These are phyloP conservation scores for Phytophthora hibernalis DNA, from an alignment of 352 stramenopile genomes.

Conservation along the genomic window DNA sequence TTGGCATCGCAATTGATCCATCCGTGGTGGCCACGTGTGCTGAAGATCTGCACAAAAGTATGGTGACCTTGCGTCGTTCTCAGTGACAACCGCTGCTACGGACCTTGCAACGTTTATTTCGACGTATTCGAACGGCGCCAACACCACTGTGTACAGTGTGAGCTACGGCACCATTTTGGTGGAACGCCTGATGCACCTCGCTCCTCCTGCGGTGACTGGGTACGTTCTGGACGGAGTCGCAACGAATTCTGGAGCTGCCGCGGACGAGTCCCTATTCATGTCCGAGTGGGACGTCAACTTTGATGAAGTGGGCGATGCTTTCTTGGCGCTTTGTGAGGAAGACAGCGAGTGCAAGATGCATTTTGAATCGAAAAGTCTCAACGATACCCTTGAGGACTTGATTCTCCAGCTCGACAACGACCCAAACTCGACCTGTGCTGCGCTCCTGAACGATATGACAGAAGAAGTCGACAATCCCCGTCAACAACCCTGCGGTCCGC, in stretches of 20 bases:
- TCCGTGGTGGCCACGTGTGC: conserved; percentile 40
- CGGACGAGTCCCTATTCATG: conserved; percentile 31
- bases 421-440: too few species aligned
- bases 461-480: conserved; percentile 11
- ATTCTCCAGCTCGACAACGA: too few species aligned
- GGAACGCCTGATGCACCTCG: conserved; percentile 57
- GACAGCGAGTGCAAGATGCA: too few species aligned
- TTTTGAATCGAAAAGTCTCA: too few species aligned
- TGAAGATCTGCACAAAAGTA: conserved; percentile 40
- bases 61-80: conserved; percentile 41
- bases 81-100: conserved; percentile 47
- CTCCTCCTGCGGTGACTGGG: conserved; percentile 34
- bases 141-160: conserved; percentile 54
- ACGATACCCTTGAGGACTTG: too few species aligned
- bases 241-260: not conserved
- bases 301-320: too few species aligned
- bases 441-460: not conserved
- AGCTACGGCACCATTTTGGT: conserved; percentile 63
- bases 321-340: too few species aligned
- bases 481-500: conserved; percentile 26
- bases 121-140: conserved; percentile 21
- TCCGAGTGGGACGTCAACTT: conserved; percentile 50
- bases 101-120: too few species aligned
- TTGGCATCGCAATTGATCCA: conserved; percentile 21
- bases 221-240: conserved; percentile 56